Evolutionary conservation across 352 stramenopile species (phyloP), one percentile per base, ranked within the genome.

Genomic region (Phytophthora lateralis): DNA sequence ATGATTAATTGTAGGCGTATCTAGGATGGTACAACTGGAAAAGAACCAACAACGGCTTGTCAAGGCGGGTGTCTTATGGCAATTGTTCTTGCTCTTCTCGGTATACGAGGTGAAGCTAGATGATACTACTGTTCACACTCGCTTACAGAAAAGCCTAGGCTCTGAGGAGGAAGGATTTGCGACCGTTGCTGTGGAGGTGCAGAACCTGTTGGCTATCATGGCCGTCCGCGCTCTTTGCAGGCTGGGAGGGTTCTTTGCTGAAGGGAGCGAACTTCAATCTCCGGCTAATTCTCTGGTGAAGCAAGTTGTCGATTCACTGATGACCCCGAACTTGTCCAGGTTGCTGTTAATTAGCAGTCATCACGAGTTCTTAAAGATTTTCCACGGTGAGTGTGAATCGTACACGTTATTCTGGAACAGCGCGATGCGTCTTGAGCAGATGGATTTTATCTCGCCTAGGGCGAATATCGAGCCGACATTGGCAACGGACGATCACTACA

Each of bases 361-460:
- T 35, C 77, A 92, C 55, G 86, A 94, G 54, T 96, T 93, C 39
- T 63, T 96, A 35, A 91, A 91, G 60, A 70, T 94, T 9, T 92
- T 85, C 34, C 85, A 94, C 42, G 62, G 75, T 27, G 80, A 96
- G 38, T 93, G 80, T 27, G 75, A 88, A 51, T 92, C 84, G 6
- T 91, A 93, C 51, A 91, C 80, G 9, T 43, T 96, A n/a, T 85
- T 83, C 57, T 96, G 88, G 88, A 93, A 88, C 37, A 53, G 65
- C n/a, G 55, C 74, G 11, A 92, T 96, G 82, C 85, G 88, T 2
- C 51, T 76, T 51, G 86, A 95, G 34, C 52, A 87, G 48, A 35
- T 80, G 3, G 63, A 59, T 18, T 91, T 92, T 42, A 52, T 94
- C 26, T 57, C 44, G 4, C 79, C 80, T 10, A 73, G 60, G 17